Evolutionary conservation across 1,139 yeast species (phyloP), one percentile per base, ranked within the genome.

Genomic region (Sugiyamaella japonica): DNA sequence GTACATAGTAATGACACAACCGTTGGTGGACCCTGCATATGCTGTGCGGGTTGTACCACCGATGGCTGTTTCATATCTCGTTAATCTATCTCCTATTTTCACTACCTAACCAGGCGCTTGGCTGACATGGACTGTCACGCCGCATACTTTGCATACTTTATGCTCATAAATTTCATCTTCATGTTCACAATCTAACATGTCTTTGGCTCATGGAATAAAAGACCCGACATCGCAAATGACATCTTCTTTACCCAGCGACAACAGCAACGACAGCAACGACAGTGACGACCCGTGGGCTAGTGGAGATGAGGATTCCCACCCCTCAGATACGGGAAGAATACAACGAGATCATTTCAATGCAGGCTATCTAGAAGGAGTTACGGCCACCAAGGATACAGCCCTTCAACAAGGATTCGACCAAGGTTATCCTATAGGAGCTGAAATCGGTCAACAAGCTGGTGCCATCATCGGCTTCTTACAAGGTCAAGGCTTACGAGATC

Each of bases 321-420:
- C 44, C 3, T 48, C 52, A 7, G 61, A 63, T 39, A 57, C 61
- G 3, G 56, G 56, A 2, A 60, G 63, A 13, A 64, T 80, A n/a
- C 70, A 81, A 59, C 73, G 95, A 44, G 78, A 77, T n/a, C 97
- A 91, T 66, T 77, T 77, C 20, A 88, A 88, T 61, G 85, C 86
- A 57, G 98, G 98, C 0, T 91, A 89, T 64, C 70, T 89, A 2
- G 97, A 87, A 58, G 98, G 98, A 0, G 69, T 90, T 6, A 75
- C 88, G 0, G 70, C 70, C n/a, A 81, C 89, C 2, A 85, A 88
- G 63, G 95, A 88, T 59, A 70, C 71, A 12, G 81, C 85, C 40
- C 73, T 90, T 23, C 98, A 91, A 64, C 66, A 71, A 6, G 97
- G 97, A 0, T 91, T 91, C 66, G 95, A 91, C 66, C 76, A 71